These are phyloP conservation scores for Coemansia aciculifera DNA, from an alignment of 192 early-diverging fungal species.

Conservation along the genomic window DNA sequence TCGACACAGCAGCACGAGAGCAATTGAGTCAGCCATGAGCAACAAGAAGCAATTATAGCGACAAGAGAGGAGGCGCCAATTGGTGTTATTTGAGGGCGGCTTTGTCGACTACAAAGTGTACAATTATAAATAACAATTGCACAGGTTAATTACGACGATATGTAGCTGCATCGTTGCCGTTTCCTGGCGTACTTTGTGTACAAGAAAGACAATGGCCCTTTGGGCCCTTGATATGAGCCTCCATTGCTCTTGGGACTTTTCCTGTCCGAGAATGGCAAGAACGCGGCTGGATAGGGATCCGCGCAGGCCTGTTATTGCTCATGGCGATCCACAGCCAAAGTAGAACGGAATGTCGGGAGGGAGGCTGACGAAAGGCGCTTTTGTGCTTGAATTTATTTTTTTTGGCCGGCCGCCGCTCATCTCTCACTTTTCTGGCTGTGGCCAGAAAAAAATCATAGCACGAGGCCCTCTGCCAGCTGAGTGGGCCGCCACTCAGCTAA, in stretches of 20 bases:
- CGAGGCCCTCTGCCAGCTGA: not conserved
- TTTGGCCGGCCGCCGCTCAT: not conserved
- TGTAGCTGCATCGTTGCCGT: not conserved
- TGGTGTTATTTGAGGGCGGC: not conserved
- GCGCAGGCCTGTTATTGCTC: not conserved
- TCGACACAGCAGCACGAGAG: not conserved
- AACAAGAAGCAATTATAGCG: not conserved
- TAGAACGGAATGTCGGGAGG: not conserved
- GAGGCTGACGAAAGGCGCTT: constrained; percentile 1
- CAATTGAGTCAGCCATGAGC: not conserved
- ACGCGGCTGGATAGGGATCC: not conserved
- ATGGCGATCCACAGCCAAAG: not conserved
- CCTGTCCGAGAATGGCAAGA: not conserved
- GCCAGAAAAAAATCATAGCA: not conserved
- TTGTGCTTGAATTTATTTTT: not conserved
- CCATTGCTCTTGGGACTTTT: not conserved
- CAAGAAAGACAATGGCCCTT: not conserved
- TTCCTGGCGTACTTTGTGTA: not conserved
- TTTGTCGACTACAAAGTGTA: not conserved
- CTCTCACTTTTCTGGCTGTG: not conserved
- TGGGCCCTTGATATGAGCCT: not conserved
- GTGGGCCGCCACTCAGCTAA: not conserved
- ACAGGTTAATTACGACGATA: not conserved
- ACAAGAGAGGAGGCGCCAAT: not conserved
- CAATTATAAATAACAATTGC: not conserved